Base-by-base conservation (phyloP, 2,329 filamentous ascomycete species). In the Gnomoniopsis sp. region DNA sequence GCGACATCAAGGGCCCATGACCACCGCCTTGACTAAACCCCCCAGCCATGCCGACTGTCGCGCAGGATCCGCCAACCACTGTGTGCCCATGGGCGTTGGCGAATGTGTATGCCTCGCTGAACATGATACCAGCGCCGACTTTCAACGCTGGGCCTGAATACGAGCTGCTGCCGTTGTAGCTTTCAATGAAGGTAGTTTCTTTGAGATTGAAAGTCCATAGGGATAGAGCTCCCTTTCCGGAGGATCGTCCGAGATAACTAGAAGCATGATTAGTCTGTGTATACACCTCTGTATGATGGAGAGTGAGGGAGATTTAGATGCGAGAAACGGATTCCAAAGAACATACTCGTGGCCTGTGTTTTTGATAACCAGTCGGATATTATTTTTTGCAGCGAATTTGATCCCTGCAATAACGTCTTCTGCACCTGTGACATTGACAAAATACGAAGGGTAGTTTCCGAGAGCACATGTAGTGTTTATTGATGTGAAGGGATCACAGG, bases 171-270 rank as follows among this genome's bases (percentile, higher is more conserved):
- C 62, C 57, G 38, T 70, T 65, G 17, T 60, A 47, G 60, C 71
- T 14, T 7, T 7, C 7, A 19, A 50, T 8, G 3, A 53, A 30
- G 3, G 63, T 53, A n/a, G 46, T 44, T 6, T 57, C 55, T 52
- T 82, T 80, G 49, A 86, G 73, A 56, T 77, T 68, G 56, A 84
- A 81, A 7, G 77, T 84, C 79, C 83, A 85, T 38, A 85, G 69
- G 7, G 74, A 74, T 3, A 85, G 17, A 30, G 52, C 52, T 23
- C 52, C 52, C 6, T 33, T 44, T n/a, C 52, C 52, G 30, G 52
- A 22, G 52, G 47, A 19, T 82, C 80, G 36, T 85, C 86, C 26
- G n/a, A n/a, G n/a, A n/a, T n/a, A n/a, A n/a, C n/a, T n/a, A n/a
- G n/a, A n/a, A n/a, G n/a, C n/a, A n/a, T n/a, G n/a, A n/a, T n/a